These are phyloP conservation scores for Leccinum boreale DNA, from an alignment of 768 basidiomycete species.

Conservation along the genomic window DNA sequence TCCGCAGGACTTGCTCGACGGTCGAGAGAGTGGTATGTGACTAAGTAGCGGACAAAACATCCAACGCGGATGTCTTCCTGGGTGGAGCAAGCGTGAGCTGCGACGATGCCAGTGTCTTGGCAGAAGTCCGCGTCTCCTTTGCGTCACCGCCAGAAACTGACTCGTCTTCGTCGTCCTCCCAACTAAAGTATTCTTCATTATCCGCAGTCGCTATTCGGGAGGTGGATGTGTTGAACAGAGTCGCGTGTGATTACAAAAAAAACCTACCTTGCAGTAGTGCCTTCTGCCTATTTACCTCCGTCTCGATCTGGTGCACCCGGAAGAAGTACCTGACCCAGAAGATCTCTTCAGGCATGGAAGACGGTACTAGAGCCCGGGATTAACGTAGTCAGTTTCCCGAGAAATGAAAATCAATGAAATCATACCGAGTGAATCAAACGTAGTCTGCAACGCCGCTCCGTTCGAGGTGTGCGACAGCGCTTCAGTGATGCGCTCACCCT, in stretches of 20 bases:
- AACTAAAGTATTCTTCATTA: too few species aligned
- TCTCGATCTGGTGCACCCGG: constrained; percentile 74
- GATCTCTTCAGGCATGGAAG: constrained; percentile 52
- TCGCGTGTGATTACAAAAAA: too few species aligned
- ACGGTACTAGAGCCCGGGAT: constrained; percentile 51
- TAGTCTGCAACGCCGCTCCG: constrained; percentile 49
- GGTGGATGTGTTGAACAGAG: too few species aligned
- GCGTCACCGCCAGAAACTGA: too few species aligned
- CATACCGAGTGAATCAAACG: constrained; percentile 58
- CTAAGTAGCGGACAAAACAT: too few species aligned
- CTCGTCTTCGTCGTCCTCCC: too few species aligned
- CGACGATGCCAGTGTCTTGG: too few species aligned
- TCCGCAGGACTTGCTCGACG: too few species aligned
- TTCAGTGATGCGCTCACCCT: constrained; percentile 48
- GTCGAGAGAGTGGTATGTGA: too few species aligned
- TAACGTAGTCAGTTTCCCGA: constrained; percentile 3
- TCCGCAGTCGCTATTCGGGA: constrained; percentile 49
- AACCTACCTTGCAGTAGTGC: constrained; percentile 66
- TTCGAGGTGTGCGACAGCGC: constrained; percentile 50
- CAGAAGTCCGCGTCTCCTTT: too few species aligned
- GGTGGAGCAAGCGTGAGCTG: too few species aligned
- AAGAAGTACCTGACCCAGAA: constrained; percentile 95
- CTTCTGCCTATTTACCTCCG: constrained; percentile 75
- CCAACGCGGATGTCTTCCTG: too few species aligned
- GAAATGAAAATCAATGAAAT: constrained; percentile 14